A percentile compares a stretch with the other conserved stretches of the same genome.
Conservation (phyloP, 768 basidiomycete genomes). For the Pulveroboletus ravenelii region DNA sequence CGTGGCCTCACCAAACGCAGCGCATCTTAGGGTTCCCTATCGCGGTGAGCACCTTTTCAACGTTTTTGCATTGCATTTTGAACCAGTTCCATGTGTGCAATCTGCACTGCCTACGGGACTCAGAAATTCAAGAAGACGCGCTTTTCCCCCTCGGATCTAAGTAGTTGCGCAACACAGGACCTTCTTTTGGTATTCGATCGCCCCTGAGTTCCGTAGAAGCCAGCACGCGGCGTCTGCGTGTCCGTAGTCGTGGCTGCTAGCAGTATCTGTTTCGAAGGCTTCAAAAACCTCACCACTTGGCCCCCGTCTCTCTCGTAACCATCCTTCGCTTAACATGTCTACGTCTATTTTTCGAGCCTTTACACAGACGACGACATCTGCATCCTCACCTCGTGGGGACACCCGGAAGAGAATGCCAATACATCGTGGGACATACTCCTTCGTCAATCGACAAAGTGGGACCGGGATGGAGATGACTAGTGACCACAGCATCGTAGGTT, state of each 20-base stretch:
- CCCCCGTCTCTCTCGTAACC: background rate
- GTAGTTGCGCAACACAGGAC: constrained; percentile 4
- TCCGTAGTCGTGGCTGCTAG: constrained; percentile 11
- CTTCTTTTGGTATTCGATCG: constrained; percentile 10
- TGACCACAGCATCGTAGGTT: constrained; percentile 22
- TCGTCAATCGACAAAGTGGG: constrained; percentile 30
- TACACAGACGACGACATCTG: constrained; percentile 8
- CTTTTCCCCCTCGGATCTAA: constrained; percentile 3
- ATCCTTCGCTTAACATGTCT: constrained; percentile 13
- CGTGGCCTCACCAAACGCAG: background rate
- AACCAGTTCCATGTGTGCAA: background rate
- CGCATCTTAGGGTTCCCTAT: background rate
- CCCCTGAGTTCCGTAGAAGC: background rate
- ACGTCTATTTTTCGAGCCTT: constrained; percentile 20
- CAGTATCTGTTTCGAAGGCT: background rate
- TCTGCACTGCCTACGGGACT: constrained; percentile 10
- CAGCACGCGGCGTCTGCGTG: constrained; percentile 21
- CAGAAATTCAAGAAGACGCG: constrained; percentile 17
- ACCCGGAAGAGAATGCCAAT: constrained; percentile 22
- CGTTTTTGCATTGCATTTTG: constrained; percentile 2
- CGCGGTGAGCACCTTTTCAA: background rate
- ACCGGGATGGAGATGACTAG: constrained; percentile 28
- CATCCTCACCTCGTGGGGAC: constrained; percentile 10
- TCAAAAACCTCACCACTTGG: constrained; percentile 10
- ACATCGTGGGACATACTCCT: constrained; percentile 29